Evolutionary conservation across 2,329 filamentous ascomycete species (phyloP), one percentile per base, ranked within the genome.

Genomic region (Colletotrichum somersetense): DNA sequence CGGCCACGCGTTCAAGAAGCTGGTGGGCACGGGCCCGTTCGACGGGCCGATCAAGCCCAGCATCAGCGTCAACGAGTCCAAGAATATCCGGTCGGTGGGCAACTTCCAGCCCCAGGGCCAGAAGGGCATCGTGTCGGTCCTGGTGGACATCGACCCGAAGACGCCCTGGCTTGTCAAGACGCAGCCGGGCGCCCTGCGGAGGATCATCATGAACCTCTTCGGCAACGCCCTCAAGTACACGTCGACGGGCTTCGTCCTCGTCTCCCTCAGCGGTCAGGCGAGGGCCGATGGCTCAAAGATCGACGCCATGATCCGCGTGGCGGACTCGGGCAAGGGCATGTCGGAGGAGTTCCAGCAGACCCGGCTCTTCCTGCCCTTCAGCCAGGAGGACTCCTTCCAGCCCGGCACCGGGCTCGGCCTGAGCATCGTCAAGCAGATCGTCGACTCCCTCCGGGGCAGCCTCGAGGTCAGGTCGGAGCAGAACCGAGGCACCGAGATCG

Each of bases 321-420:
- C 84, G 0, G 91, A 93, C 77, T 90, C 89, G 1, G 91, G 91
- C 1, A 88, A 88, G 72, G 91, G 91, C 11, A 92, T 92, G 73
- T 88, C 87, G 0, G 84, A 87, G 46, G 88, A 91, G 30, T 92
- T 90, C 74, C 81, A 91, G 65, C 85, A 87, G 26, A 87, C 87
- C 18, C 85, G 87, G 20, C 80, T 92, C 0, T 92, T 89, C 75
- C 88, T 87, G 0, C 89, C 90, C 0, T 92, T 92, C 73, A 82
- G 85, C 0, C 91, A 92, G 74, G 91, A 92, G 76, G 87, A 91
- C 67, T 83, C 85, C 0, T 80, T 93, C 23, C 85, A 88, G 2
- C 85, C 86, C 6, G 91, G 90, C 0, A 89, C 89, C 1, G 91
- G 90, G 0, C 80, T 92, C 0, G 91, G 91, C 0, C 79, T 92